A percentile compares a stretch with the other conserved stretches of the same genome.
Evolutionary conservation across 192 early-diverging fungal species (phyloP).

Genomic region (Glomus cerebriforme): DNA sequence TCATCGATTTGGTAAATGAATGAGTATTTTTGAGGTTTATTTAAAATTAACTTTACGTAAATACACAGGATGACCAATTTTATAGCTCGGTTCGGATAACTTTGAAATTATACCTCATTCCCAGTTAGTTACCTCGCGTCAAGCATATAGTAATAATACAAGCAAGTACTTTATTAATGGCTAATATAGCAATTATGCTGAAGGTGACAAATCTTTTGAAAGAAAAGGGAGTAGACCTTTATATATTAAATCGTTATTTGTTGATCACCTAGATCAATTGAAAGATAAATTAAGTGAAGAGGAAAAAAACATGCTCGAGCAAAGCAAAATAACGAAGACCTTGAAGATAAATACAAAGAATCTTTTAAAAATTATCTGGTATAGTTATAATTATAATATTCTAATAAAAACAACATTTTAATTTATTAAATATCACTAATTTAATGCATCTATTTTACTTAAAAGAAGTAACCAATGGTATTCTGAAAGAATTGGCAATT

Average conservation of each 20-base stretch:
- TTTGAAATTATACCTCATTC: conserved; percentile 67
- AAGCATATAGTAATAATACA: conserved; percentile 63
- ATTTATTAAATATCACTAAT: background rate
- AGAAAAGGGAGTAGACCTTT: too few relatives aligned
- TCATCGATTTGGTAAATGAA: too few relatives aligned
- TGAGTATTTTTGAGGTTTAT: too few relatives aligned
- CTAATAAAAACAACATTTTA: too few relatives aligned
- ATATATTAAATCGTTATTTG: background rate
- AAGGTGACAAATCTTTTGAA: too few relatives aligned
- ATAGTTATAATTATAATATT: background rate
- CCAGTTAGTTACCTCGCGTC: conserved; percentile 76
- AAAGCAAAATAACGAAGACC: conserved; percentile 61
- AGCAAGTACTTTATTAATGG: conserved; percentile 81
- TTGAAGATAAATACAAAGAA: conserved; percentile 58
- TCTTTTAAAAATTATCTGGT: too few relatives aligned
- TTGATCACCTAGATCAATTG: conserved; percentile 47
- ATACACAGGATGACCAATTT: too few relatives aligned
- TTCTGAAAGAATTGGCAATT: too few relatives aligned
- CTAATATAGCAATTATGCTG: too few relatives aligned
- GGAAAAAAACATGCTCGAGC: conserved; percentile 59
- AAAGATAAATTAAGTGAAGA: conserved; percentile 59
- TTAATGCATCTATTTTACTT: background rate
- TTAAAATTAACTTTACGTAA: too few relatives aligned
- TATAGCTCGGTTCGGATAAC: conserved; percentile 61
- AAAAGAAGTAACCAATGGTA: conserved; percentile 39